A percentile compares a stretch with the other conserved stretches of the same genome.
These are phyloP conservation scores for Thamnidium elegans DNA, from an alignment of 192 early-diverging fungal species.

Conservation along the genomic window DNA sequence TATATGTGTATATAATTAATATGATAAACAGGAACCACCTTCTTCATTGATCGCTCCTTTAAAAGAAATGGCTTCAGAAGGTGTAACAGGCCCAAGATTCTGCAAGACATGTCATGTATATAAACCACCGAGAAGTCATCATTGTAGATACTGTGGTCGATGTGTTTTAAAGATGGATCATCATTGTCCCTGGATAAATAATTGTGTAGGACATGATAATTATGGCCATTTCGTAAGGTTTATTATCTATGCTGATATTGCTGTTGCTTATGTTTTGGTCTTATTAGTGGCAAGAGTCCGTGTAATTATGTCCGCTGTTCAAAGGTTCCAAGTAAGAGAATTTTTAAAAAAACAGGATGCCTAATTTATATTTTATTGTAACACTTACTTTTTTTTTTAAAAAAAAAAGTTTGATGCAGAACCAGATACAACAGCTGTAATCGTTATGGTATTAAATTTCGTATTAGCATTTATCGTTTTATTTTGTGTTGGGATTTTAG, in stretches of 20 bases:
- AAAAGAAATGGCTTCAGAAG: slow-evolving; percentile 49
- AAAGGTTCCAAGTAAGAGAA: slow-evolving; percentile 26
- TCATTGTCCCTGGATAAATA: slow-evolving; percentile 90
- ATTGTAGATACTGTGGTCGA: slow-evolving; percentile 72
- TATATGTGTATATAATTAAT: slow-evolving; percentile 1
- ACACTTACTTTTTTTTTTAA: background rate
- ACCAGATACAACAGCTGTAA: slow-evolving; percentile 47
- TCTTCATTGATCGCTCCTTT: background rate
- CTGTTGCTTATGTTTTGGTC: slow-evolving; percentile 51
- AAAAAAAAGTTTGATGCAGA: slow-evolving; percentile 34
- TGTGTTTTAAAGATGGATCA: slow-evolving; percentile 93
- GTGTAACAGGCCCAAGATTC: slow-evolving; percentile 64
- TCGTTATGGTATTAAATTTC: slow-evolving; percentile 76
- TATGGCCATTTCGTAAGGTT: slow-evolving; percentile 79
- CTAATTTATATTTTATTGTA: background rate
- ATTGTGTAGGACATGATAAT: slow-evolving; percentile 81
- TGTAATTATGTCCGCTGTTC: slow-evolving; percentile 41
- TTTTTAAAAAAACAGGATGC: background rate
- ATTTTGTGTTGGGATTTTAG: slow-evolving; percentile 67
- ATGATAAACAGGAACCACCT: slow-evolving; percentile 18
- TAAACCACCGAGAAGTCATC: slow-evolving; percentile 79
- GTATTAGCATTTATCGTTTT: slow-evolving; percentile 71
- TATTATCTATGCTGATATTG: slow-evolving; percentile 63
- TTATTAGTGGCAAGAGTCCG: slow-evolving; percentile 58
- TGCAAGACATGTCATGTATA: slow-evolving; percentile 59